These are phyloP conservation scores for Boletellus ananas DNA, from an alignment of 768 basidiomycete genomes.

Conservation along the genomic window DNA sequence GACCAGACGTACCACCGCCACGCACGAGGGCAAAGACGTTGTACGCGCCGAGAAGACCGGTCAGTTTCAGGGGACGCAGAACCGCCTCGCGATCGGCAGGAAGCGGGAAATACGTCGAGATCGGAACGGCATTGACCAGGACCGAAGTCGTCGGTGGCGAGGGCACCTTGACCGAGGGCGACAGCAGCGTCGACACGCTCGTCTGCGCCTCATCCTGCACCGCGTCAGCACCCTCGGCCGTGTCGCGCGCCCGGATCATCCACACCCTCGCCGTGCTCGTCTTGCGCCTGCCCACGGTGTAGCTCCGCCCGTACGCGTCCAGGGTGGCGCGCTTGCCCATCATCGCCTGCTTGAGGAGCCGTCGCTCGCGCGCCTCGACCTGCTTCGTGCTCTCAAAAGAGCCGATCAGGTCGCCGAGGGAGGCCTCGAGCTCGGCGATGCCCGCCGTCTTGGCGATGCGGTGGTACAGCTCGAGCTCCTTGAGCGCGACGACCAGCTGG, in stretches of 20 bases:
- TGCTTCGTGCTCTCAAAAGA: slow-evolving; percentile 66
- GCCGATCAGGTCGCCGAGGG: slow-evolving; percentile 53
- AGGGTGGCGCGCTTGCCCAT: slow-evolving; percentile 56
- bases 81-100: slow-evolving; percentile 77
- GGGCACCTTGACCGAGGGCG: slow-evolving; percentile 16
- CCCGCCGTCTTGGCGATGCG: slow-evolving; percentile 22
- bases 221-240: slow-evolving; percentile 28
- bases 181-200: slow-evolving; percentile 16
- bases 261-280: slow-evolving; percentile 89
- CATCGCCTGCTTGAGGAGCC: slow-evolving; percentile 21
- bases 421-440: slow-evolving; percentile 50
- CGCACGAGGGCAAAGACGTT: slow-evolving; percentile 72
- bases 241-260: slow-evolving; percentile 67
- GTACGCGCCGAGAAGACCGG: slow-evolving; percentile 81
- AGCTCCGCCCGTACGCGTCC: slow-evolving; percentile 80
- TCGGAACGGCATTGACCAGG: slow-evolving; percentile 80
- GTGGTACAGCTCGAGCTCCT: slow-evolving; percentile 61
- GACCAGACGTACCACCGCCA: slow-evolving; percentile 89
- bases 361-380: slow-evolving; percentile 39
- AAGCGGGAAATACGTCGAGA: slow-evolving; percentile 74
- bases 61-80: slow-evolving; percentile 78
- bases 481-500: slow-evolving; percentile 55
- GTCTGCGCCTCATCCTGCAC: slow-evolving; percentile 3
- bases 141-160: slow-evolving; percentile 57
- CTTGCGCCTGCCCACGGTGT: slow-evolving; percentile 83